phyloP scores from a whole-genome alignment of 139 green algal species.

The Coelastrella sp. region DNA sequence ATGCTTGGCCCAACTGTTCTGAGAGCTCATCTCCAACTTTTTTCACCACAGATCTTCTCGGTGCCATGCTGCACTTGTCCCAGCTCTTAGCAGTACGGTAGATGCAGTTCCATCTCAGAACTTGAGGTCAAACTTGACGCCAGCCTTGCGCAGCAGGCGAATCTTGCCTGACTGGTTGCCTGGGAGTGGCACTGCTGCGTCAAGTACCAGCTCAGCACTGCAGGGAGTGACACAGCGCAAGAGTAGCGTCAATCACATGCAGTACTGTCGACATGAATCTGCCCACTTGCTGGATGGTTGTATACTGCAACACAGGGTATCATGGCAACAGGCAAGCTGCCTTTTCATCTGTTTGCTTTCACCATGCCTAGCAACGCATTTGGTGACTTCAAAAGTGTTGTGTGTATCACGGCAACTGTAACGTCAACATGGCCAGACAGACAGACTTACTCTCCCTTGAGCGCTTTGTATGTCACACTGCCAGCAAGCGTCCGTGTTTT shows the following conservation, averaged over 20 bases:
- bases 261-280: neutral
- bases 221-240: conserved; percentile 1
- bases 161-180: neutral
- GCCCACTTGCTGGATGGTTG: neutral
- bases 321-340: neutral
- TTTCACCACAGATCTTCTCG: too few species aligned
- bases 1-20: too few species aligned
- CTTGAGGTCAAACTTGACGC: conserved; percentile 44
- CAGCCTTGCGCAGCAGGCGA: conserved; percentile 33
- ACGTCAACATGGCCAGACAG: too few species aligned
- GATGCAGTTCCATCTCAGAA: neutral
- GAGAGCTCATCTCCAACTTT: too few species aligned
- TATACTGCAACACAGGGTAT: too few species aligned
- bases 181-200: conserved; percentile 36
- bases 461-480: conserved; percentile 48
- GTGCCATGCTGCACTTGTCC: neutral
- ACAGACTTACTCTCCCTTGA: conserved; percentile 48
- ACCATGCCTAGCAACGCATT: too few species aligned
- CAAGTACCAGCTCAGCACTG: conserved; percentile 48
- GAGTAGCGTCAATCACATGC: neutral
- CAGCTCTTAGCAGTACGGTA: neutral
- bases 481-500: conserved; percentile 6
- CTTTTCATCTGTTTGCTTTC: neutral
- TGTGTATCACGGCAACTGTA: too few species aligned
- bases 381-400: too few species aligned